Evolutionary conservation across 2,329 filamentous ascomycete species (phyloP), one percentile per base, ranked within the genome.

Genomic region (Pyrenochaeta sp.): DNA sequence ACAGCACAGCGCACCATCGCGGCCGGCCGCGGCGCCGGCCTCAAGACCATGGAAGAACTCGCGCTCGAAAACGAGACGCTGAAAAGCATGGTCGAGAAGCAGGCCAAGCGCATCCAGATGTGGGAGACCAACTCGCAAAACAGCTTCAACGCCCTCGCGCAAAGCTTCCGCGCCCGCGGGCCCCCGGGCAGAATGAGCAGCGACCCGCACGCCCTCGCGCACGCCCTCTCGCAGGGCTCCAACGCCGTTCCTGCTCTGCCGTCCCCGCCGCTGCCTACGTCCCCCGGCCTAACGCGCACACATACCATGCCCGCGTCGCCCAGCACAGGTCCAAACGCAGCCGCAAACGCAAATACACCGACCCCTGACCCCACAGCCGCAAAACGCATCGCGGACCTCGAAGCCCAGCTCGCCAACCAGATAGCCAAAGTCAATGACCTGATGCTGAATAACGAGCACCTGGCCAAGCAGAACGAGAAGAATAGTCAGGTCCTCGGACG

Each of bases 51-150:
- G 51, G 94, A 99, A 70, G 94, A 99, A 71, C 80, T 97, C 7
- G 85, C 88, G 52, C 82, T 93, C 35, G 90, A 97, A 66, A 99
- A 97, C 69, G 82, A 88, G 51, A 89, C 88, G 7, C 80, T 97
- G 36, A 93, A 94, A 61, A 83, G 88, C 44, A 85, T 91, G 58
- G 83, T 96, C 7, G 92, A 97, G 71, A 90, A 90, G 35, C 81
- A 96, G 23, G 89, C 88, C 51, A 89, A 88, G 59, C 84, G 93
- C 1, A 81, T 99, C n/a, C 89, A 94, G 61, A 88, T 91, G 51
- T 99, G 96, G 74, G 93, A 99, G 72, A 86, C 90, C 26, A 92
- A 90, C 60, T 90, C 91, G 0, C 94, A 97, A 72, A 90, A 87
- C 52, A 92, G 88, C 24, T 89, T 88, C 39, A 83, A 92, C 72